Conservation (phyloP, 2,329 filamentous ascomycete species). For the Trichophyton simii region DNA sequence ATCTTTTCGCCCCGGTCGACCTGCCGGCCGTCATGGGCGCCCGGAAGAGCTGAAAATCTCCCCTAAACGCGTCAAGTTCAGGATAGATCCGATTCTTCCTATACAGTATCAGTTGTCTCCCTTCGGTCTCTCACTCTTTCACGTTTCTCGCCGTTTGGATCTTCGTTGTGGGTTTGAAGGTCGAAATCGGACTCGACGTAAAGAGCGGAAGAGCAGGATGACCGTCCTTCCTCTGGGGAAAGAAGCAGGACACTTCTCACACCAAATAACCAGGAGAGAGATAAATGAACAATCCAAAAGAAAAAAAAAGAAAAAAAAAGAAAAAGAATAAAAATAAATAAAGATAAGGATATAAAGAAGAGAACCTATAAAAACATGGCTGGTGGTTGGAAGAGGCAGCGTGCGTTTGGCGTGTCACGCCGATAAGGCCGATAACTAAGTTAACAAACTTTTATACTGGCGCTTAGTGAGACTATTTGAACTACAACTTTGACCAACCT, state of each 20-base stretch:
- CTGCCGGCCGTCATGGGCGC: not conserved
- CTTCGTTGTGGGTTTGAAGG: not conserved
- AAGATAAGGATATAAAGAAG: not conserved
- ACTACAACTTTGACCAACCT: not conserved
- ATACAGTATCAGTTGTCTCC: not conserved
- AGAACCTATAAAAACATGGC: not conserved
- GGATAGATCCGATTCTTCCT: not conserved
- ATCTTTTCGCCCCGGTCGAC: constrained; percentile 9
- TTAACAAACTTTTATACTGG: not conserved
- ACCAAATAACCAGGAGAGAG: not conserved
- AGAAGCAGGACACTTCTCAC: not conserved
- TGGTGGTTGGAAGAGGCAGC: not conserved
- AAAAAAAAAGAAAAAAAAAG: not conserved
- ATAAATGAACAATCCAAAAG: not conserved
- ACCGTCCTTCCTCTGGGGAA: not conserved
- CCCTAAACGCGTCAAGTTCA: not conserved
- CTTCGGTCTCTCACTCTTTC: no score
- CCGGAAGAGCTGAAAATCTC: not conserved
- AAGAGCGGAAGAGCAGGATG: not conserved
- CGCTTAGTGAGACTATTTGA: not conserved
- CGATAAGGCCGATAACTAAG: constrained; percentile 1
- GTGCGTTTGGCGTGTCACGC: not conserved
- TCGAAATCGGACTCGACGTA: not conserved
- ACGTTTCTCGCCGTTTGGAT: not conserved
- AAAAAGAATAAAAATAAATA: not conserved